Evolutionary conservation across 495 filamentous ascomycete species (phyloP).

Genomic region (Penicillium cataractarum): DNA sequence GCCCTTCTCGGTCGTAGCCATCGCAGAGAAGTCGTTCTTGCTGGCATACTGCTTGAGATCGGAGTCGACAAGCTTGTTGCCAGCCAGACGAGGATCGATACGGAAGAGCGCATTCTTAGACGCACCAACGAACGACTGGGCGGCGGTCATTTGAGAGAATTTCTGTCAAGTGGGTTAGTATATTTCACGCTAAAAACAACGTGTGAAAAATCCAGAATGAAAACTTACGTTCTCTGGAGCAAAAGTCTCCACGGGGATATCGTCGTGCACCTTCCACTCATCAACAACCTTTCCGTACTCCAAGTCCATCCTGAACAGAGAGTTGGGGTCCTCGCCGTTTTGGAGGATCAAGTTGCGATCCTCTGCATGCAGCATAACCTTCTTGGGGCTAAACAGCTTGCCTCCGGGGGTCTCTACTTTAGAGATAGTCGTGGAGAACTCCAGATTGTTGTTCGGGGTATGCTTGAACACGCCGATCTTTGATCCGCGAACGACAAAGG

Average conservation of each 20-base stretch:
- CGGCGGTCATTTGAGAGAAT: constrained; percentile 95
- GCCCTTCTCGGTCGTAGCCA: constrained; percentile 93
- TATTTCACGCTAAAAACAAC: background rate
- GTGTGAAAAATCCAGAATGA: background rate
- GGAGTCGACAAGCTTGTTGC: constrained; percentile 89
- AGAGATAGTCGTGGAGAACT: constrained; percentile 97
- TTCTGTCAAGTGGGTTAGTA: constrained; percentile 58
- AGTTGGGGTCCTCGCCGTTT: constrained; percentile 81
- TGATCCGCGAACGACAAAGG: constrained; percentile 93
- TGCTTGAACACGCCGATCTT: constrained; percentile 99
- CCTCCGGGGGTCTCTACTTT: constrained; percentile 91
- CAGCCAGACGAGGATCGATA: constrained; percentile 87
- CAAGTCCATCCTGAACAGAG: constrained; percentile 95
- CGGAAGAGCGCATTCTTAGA: constrained; percentile 92
- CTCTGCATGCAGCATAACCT: constrained; percentile 96
- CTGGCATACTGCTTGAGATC: constrained; percentile 93
- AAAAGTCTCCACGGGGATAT: constrained; percentile 89
- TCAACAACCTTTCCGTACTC: constrained; percentile 99
- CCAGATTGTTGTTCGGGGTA: constrained; percentile 85
- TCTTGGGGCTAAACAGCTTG: constrained; percentile 88
- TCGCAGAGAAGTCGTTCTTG: constrained; percentile 94
- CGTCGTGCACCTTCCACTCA: constrained; percentile 99
- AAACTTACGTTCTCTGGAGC: constrained; percentile 76
- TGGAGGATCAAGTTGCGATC: constrained; percentile 94
- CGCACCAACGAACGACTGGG: constrained; percentile 92